Base-by-base conservation (phyloP, 2,329 filamentous ascomycete species). In the Colletotrichum eremochloae region DNA sequence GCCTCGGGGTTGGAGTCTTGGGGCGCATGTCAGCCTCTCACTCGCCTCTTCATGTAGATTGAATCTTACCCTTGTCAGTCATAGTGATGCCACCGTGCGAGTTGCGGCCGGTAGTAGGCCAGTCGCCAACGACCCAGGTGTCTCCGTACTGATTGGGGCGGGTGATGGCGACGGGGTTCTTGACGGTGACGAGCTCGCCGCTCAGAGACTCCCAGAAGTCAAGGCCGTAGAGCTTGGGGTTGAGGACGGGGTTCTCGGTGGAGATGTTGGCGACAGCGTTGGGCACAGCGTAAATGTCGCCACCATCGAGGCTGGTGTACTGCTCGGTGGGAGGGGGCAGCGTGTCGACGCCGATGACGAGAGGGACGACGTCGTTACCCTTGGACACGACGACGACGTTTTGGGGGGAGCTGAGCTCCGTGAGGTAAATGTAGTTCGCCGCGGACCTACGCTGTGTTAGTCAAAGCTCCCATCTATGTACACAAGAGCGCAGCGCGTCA, bases 161-260 rank as follows among this genome's bases (percentile, higher is more conserved):
- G 63, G 86, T 84, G 57, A 93, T 80, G 55, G 88, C 89, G 15
- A 82, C 85, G 1, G 90, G 87, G 57, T 81, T 85, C 75, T 84
- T 85, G 58, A 94, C 82, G 0, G 89, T 92, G 18, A 94, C 91
- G 9, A 93, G 83, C 80, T 93, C 90, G 38, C 91, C 92, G 66
- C 84, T 85, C 70, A 94, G 81, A 74, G 88, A 91, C 85, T 94
- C 90, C 92, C 92, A 94, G 78, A 93, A 94, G 79, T 94, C 92
- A 40, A 94, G 83, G 2, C 92, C 92, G 76, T 91, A 94, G 53
- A 83, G 81, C 31, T 82, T 81, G 2, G 91, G 91, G 72, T 91
- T 79, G 50, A 94, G 84, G 18, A 82, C 82, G 0, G 91, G 91
- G 78, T 94, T 93, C 44, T 78, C 82, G 7, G 79, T 82, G 2